Conservation (phyloP, 2,329 filamentous ascomycete genomes). For the Raffaelea deltoideospora region DNA sequence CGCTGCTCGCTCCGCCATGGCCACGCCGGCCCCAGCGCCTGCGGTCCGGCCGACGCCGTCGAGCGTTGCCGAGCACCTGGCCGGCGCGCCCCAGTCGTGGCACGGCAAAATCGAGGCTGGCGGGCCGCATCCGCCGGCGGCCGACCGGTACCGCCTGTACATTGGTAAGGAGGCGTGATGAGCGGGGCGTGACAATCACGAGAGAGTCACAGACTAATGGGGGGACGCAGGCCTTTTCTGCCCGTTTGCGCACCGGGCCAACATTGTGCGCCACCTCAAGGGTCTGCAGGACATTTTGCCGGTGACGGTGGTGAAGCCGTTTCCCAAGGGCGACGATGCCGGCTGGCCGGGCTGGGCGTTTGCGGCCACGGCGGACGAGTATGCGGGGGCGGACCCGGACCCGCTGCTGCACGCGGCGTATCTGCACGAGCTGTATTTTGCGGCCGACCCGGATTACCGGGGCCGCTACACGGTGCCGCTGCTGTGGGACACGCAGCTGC, state of each 20-base stretch:
- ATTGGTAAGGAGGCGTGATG: constrained; percentile 10
- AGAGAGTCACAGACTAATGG: too few species aligned
- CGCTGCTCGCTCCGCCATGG: too few species aligned
- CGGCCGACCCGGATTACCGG: constrained; percentile 42
- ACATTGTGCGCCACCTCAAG: constrained; percentile 41
- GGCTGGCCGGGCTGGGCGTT: constrained; percentile 52
- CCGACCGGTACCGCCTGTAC: constrained; percentile 14
- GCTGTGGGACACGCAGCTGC: constrained; percentile 44
- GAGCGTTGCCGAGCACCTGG: constrained; percentile 9
- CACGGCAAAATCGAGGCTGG: constrained; percentile 13
- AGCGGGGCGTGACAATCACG: not conserved
- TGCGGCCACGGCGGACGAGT: constrained; percentile 32
- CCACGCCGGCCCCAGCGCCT: too few species aligned
- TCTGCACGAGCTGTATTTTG: constrained; percentile 48
- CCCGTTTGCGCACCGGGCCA: constrained; percentile 47
- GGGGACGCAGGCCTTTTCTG: constrained; percentile 40
- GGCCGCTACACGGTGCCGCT: constrained; percentile 45
- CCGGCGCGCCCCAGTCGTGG: constrained; percentile 12
- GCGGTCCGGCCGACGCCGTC: not conserved
- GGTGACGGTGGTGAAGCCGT: constrained; percentile 45
- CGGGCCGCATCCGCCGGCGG: constrained; percentile 12
- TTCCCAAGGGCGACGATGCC: constrained; percentile 48
- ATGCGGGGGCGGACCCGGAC: constrained; percentile 44
- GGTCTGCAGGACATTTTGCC: constrained; percentile 37
- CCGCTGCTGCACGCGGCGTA: constrained; percentile 41